Evolutionary conservation across 805 yeast species (phyloP).

Genomic region (Metschnikowia cerradonensis): DNA sequence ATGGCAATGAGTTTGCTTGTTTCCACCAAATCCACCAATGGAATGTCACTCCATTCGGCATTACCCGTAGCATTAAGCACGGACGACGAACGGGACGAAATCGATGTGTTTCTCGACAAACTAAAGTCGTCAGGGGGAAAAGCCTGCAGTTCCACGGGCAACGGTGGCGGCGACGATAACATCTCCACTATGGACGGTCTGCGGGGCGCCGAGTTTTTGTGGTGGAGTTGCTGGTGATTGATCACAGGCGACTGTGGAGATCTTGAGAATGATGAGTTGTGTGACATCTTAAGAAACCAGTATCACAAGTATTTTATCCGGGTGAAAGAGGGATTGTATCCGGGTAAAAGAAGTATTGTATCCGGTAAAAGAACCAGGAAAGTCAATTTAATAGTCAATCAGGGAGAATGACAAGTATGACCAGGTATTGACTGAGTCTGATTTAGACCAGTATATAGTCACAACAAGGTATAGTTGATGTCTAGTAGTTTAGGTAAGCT

Average conservation of each 20-base stretch:
- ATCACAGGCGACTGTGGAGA: constrained; percentile 19
- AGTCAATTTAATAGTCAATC: no score
- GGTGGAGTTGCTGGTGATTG: constrained; percentile 16
- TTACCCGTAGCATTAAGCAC: constrained; percentile 11
- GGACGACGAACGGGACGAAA: constrained; percentile 15
- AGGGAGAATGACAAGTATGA: no score
- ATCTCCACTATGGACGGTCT: constrained; percentile 71
- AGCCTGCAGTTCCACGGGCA: constrained; percentile 33
- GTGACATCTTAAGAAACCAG: constrained; percentile 12
- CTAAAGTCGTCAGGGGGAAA: constrained; percentile 34
- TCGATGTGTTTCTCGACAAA: constrained; percentile 34
- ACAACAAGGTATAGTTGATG: no score
- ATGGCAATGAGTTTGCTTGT: constrained; percentile 71
- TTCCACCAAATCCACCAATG: constrained; percentile 71
- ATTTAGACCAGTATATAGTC: no score
- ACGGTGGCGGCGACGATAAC: constrained; percentile 71
- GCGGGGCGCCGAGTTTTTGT: constrained; percentile 23
- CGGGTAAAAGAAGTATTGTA: no score
- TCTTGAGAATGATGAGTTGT: constrained; percentile 18
- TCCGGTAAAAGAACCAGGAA: no score
- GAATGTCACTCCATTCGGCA: constrained; percentile 69
- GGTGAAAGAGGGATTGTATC: no score
- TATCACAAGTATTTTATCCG: no score
- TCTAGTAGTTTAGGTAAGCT: no score
- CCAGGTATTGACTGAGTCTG: no score